Evolutionary conservation across 495 filamentous ascomycete genomes (phyloP), one percentile per base, ranked within the genome.

Genomic region (Glarea lozoyensis): DNA sequence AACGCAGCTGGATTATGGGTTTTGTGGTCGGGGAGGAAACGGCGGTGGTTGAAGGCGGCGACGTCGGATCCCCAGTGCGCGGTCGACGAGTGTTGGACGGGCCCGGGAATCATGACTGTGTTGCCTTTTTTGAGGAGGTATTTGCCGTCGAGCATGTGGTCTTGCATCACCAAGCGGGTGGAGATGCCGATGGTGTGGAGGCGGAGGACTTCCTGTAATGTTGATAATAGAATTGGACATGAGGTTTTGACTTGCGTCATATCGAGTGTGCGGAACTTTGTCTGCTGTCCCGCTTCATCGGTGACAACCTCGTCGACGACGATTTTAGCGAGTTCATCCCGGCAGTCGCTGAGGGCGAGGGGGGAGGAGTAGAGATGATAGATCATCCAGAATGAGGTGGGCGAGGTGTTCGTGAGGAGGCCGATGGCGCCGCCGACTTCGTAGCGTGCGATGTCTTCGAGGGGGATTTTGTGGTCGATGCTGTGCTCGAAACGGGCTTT

Each of bases 391-490:
- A 70, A 70, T 2, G 56, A 56, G 9, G 66, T 60, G 2, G 63
- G 67, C 0, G 64, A 62, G 18, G 66, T 64, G 49, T 70, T 70
- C 6, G 67, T 62, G 38, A 69, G 65, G 15, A 60, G 61, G 2
- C 64, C 67, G 40, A 69, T 67, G 1, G 68, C 54, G 27, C 68
- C 66, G 7, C 59, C 62, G 24, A 68, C 55, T 38, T 68, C 66
- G 10, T 56, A 59, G 34, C 30, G 16, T n/a, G 42, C 56, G 11
- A 57, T 34, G 3, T 39, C 37, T 12, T 21, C 19, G 7, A 24
- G 9, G 18, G 37, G 11, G 11, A 22, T n/a, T 21, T 16, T 16
- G 22, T 24, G 7, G 2, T n/a, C 3, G 1, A 22, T 23, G 25
- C 18, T 21, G 12, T 2, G 2, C 13, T 39, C 37, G 22, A 23